These are phyloP conservation scores for Ceriops tagal DNA, from an alignment of 345 rosid species.

Conservation along the genomic window DNA sequence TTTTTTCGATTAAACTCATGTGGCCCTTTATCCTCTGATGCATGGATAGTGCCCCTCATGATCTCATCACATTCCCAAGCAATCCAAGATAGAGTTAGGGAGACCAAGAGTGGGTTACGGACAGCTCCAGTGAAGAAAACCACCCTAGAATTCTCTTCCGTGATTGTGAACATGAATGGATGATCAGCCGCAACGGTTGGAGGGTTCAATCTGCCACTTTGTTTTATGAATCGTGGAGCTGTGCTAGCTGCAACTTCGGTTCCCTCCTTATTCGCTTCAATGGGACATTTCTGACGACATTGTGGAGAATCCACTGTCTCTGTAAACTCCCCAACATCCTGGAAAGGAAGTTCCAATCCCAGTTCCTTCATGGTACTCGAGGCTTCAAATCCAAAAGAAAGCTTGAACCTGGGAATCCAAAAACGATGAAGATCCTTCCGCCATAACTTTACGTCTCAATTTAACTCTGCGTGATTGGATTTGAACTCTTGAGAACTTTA, in stretches of 20 bases:
- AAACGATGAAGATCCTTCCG: conserved; percentile 14
- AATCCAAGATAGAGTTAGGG: conserved; percentile 7
- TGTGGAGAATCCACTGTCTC: conserved; percentile 24
- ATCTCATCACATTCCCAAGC: no score
- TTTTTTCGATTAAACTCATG: no score
- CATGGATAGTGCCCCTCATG: no score
- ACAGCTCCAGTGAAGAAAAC: conserved; percentile 30
- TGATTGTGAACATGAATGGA: conserved; percentile 26
- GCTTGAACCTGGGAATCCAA: conserved; percentile 28
- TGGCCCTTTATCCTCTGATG: no score
- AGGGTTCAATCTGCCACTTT: not conserved
- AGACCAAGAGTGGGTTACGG: conserved; percentile 16
- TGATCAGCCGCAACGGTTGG: conserved; percentile 33
- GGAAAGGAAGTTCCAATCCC: conserved; percentile 24
- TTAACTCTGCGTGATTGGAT: conserved; percentile 14
- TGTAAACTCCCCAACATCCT: conserved; percentile 10
- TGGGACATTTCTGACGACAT: conserved; percentile 20
- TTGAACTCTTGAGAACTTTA: conserved; percentile 19
- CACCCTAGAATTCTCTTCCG: conserved; percentile 20
- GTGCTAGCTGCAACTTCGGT: conserved; percentile 32
- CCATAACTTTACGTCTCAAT: not conserved
- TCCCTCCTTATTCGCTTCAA: conserved; percentile 38
- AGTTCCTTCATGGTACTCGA: conserved; percentile 16
- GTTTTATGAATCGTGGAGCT: not conserved
- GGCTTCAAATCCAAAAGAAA: conserved; percentile 29